Evolutionary conservation across 164 flowering plant species (phyloP).

Genomic region (Piper betle): DNA sequence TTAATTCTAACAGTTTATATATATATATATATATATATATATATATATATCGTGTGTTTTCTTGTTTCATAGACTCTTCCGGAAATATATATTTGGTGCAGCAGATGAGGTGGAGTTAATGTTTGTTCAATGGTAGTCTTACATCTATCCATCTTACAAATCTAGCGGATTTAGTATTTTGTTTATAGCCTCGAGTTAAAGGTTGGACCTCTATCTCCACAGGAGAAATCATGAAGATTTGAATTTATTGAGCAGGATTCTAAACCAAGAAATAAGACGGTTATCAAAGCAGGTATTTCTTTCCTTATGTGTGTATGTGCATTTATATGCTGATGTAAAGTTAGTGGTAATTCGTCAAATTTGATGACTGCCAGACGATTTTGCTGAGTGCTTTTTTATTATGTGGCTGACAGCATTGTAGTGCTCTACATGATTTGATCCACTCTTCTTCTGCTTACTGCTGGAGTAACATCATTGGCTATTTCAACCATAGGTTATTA

Average conservation of each 20-base stretch:
- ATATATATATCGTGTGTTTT: neutral
- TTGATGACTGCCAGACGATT: neutral
- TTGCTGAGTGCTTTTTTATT: too few relatives aligned
- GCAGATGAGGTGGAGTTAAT: slow-evolving; percentile 90
- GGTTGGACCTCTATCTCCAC: neutral
- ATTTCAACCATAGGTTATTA: slow-evolving; percentile 44
- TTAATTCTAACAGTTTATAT: too few relatives aligned
- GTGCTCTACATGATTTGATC: neutral
- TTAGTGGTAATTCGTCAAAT: neutral
- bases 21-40: too few relatives aligned
- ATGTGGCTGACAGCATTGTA: neutral
- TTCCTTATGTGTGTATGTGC: neutral
- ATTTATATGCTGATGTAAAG: neutral
- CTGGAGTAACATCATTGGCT: neutral
- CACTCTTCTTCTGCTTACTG: neutral
- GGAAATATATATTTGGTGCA: slow-evolving; percentile 83
- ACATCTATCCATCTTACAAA: neutral
- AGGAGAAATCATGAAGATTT: slow-evolving; percentile 88
- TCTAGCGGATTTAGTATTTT: neutral
- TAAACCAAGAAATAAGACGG: slow-evolving; percentile 86
- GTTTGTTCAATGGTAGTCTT: slow-evolving; percentile 71
- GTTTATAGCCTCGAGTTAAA: neutral
- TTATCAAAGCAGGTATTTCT: slow-evolving; percentile 69
- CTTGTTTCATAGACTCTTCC: slow-evolving; percentile 43
- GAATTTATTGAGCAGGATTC: slow-evolving; percentile 62